These are phyloP conservation scores for Podila horticola DNA, from an alignment of 192 early-diverging fungal genomes.

Conservation along the genomic window DNA sequence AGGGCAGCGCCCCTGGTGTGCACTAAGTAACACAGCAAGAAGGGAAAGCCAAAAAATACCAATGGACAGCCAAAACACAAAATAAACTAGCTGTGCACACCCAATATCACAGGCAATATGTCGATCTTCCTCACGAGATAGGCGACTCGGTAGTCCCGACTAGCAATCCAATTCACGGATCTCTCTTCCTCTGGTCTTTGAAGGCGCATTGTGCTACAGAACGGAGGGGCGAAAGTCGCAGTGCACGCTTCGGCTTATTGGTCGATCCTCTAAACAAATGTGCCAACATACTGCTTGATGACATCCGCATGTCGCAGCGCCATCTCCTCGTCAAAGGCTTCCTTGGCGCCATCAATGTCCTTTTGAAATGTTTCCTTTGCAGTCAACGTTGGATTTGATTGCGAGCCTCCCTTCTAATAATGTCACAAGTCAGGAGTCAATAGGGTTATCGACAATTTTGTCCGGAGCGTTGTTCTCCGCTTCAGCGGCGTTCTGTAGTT, in stretches of 20 bases:
- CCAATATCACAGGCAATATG: not conserved
- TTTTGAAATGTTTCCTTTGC: constrained; percentile 37
- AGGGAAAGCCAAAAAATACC: not conserved
- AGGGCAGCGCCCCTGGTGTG: constrained; percentile 32
- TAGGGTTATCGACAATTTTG: not conserved
- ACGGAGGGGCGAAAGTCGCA: too few species aligned
- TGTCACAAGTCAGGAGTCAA: not conserved
- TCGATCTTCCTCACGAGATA: too few species aligned
- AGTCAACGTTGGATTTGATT: constrained; percentile 13
- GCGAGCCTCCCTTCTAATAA: not conserved
- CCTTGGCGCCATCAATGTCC: constrained; percentile 33
- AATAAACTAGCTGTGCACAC: not conserved
- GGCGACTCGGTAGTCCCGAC: not conserved
- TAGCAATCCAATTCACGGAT: not conserved
- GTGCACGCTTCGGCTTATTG: not conserved
- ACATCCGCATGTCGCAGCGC: constrained; percentile 42
- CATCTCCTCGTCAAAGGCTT: constrained; percentile 52
- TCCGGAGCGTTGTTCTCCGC: not conserved
- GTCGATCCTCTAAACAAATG: constrained; percentile 33
- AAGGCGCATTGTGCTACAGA: not conserved
- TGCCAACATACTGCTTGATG: constrained; percentile 45
- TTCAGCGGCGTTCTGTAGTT: not conserved
- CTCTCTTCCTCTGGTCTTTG: too few species aligned
- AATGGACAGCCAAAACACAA: not conserved
- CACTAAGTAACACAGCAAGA: constrained; percentile 1